These are phyloP conservation scores for Trichoderma sp. DNA, from an alignment of 2,329 filamentous ascomycete genomes.

Conservation along the genomic window DNA sequence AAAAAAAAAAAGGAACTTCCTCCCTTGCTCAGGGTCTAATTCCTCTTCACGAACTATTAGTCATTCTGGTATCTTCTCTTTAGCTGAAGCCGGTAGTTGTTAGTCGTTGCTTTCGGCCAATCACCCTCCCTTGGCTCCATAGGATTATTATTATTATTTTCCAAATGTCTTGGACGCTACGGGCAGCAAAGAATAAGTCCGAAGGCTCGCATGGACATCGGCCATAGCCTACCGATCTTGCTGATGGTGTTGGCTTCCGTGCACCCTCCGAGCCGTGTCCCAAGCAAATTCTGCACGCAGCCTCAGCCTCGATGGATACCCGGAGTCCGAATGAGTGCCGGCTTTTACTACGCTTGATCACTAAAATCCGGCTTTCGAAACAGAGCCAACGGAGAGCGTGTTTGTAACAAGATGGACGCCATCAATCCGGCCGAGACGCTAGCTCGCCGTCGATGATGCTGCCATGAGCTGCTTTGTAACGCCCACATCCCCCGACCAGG, in stretches of 20 bases:
- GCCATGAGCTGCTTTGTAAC: conserved; percentile 13
- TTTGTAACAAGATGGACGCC: not conserved
- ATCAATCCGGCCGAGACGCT: not conserved
- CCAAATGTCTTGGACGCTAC: not conserved
- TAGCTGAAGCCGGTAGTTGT: not conserved
- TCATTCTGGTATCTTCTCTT: not conserved
- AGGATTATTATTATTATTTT: not conserved
- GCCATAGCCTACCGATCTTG: not conserved
- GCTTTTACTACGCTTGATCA: conserved; percentile 17
- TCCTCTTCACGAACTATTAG: not conserved
- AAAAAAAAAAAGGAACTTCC: not conserved
- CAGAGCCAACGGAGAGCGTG: not conserved
- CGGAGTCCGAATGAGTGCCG: conserved; percentile 5
- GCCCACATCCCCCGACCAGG: not conserved
- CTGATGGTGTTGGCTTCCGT: not conserved
- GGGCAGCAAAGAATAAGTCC: not conserved
- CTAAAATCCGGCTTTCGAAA: conserved; percentile 5
- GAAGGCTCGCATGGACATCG: not conserved
- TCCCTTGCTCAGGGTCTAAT: not conserved
- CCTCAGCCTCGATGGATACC: not conserved
- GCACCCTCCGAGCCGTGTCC: not conserved
- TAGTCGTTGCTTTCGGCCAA: not conserved
- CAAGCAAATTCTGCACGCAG: conserved; percentile 1
- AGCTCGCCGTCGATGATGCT: not conserved
- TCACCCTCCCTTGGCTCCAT: not conserved